Evolutionary conservation across 495 filamentous ascomycete species (phyloP), one percentile per base, ranked within the genome.

Genomic region (Tuber magnatum): DNA sequence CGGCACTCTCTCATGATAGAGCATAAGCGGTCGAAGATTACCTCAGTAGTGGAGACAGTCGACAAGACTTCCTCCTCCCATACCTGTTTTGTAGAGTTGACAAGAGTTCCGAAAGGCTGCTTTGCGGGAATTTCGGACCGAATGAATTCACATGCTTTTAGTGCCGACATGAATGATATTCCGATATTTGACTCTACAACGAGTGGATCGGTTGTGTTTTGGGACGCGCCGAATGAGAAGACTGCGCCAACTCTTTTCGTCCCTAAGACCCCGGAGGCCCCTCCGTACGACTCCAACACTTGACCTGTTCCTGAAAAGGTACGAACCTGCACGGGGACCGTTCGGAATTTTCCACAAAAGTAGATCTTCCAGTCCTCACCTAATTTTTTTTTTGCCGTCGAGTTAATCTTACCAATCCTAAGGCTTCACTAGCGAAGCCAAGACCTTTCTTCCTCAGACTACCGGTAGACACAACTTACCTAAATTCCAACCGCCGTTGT

Each of bases 291-390:
- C 42, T 75, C 80, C 28, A 86, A 20, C 1, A 71, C 74, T 22
- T 81, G 76, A 12, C 78, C 71, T 4, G 72, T 81, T 1, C 89
- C 90, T 6, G 85, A 80, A 74, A 91, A 91, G 0, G 87, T 88
- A 73, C 85, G 86, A 48, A 76, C 84, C 3, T 74, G 84, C 18
- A 81, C 85, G 40, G 76, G 76, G 38, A 85, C 77, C 24, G 72
- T 22, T 68, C 89, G 85, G 75, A 93, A 91, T 56, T 87, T 85
- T 22, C 90, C 91, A 78, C 91, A 92, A 82, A 92, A 92, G 76
- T 90, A 88, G 16, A 92, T 89, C 8, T 84, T 88, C 91, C 90
- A 92, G 41, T 86, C 75, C 14, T 48, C 24, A 3, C 76, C 80
- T 81, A 68, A 87, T 56, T 56, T 56, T 24, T 9, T 48, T 48